Evolutionary conservation across 2,329 filamentous ascomycete genomes (phyloP), one percentile per base, ranked within the genome.

Genomic region (Cordyceps pruinosa): DNA sequence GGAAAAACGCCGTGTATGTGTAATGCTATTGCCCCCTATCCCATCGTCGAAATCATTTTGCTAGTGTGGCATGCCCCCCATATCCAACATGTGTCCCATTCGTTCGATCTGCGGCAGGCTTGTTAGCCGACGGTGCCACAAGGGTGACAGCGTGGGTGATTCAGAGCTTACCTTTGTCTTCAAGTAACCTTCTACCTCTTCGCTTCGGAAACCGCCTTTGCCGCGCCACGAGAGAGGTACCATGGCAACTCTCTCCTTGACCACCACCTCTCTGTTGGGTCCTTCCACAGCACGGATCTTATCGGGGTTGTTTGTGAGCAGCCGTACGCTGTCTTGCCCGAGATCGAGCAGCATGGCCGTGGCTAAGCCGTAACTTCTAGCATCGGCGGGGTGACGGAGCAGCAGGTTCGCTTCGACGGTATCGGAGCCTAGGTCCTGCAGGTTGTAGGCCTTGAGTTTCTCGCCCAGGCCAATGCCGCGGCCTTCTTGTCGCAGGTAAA

Each of bases 401-500:
- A 97, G 72, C 46, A 99, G 74, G 66, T 99, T 99, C 2, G 94
- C 94, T 73, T 99, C 91, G 35, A 97, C 95, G 0, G 94, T 99
- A 72, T 99, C 94, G n/a, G 89, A 92, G 0, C 94, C 94, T 26
- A 99, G 77, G 73, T 99, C 94, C 70, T 99, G 94, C 44, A 99
- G 77, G 68, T 99, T 99, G 73, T 99, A 99, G 5, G 94, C 94
- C 74, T 99, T 97, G 39, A 99, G 80, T 73, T 99, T 99, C 75
- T 96, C 92, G 2, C 90, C 88, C 0, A 99, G 80, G 0, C 94
- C 94, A 62, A 99, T 99, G 2, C 94, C 94, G 25, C 94, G 88
- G 0, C 94, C 94, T 74, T 99, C 94, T 72, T 99, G 94, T 23
- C 94, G 87, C 23, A 99, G 79, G 68, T 99, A 99, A 64, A 99